Evolutionary conservation across 2,329 filamentous ascomycete genomes (phyloP).

Genomic region (Aspergillus calidoustus): DNA sequence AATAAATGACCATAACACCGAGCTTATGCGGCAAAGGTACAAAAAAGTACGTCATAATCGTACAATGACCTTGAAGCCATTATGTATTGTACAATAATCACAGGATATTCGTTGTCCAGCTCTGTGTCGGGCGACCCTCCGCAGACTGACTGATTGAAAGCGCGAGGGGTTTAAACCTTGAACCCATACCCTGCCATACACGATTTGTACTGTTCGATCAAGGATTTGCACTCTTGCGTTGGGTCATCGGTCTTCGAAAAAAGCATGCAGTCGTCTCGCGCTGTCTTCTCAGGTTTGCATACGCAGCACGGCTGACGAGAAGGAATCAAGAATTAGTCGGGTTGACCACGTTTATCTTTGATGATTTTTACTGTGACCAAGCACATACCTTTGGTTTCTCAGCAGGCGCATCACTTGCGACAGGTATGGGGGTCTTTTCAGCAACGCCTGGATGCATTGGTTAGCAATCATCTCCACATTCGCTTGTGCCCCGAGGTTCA

Average conservation of each 20-base stretch:
- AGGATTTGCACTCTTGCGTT: conserved; percentile 74
- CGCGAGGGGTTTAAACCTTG: conserved; percentile 53
- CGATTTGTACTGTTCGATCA: conserved; percentile 81
- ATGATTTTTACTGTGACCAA: neutral
- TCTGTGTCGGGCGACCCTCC: neutral
- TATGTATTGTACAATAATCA: conserved; percentile 6
- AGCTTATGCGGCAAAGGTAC: conserved; percentile 5
- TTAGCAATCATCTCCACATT: conserved; percentile 5
- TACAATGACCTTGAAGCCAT: neutral
- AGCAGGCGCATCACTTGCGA: conserved; percentile 29
- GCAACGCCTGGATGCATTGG: conserved; percentile 11
- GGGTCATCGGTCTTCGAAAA: conserved; percentile 87
- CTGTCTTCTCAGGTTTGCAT: conserved; percentile 91
- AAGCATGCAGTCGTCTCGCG: conserved; percentile 97
- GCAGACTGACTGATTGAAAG: neutral
- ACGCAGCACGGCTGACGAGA: conserved; percentile 86
- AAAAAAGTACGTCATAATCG: neutral
- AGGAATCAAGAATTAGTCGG: neutral
- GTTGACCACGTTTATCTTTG: neutral
- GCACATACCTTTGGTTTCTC: conserved; percentile 46
- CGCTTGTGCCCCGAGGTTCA: neutral
- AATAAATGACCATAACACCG: conserved; percentile 23
- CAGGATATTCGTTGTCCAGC: neutral
- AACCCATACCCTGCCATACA: conserved; percentile 97
- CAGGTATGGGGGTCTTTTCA: conserved; percentile 30